Conservation (phyloP, 768 basidiomycete species). For the Cyclocybe aegerita region DNA sequence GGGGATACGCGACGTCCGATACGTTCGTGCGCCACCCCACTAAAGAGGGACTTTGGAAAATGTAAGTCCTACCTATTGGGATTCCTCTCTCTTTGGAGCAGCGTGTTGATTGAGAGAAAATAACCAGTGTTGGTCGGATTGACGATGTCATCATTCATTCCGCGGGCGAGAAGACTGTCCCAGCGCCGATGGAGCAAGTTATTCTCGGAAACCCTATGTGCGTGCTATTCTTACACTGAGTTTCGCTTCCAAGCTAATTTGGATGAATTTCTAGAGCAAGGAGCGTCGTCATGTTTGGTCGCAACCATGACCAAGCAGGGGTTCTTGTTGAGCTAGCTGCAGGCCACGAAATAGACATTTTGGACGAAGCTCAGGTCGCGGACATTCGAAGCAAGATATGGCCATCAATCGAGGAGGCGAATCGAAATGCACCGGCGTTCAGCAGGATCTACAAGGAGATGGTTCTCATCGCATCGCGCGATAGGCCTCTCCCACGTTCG, state of each 20-base stretch:
- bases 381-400: slow-evolving; percentile 33
- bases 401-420: slow-evolving; percentile 41
- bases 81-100: not conserved
- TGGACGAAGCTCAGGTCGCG: slow-evolving; percentile 23
- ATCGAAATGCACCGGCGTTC: slow-evolving; percentile 35
- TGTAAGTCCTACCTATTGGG: slow-evolving; percentile 25
- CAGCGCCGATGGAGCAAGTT: slow-evolving; percentile 29
- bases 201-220: not conserved
- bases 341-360: slow-evolving; percentile 25
- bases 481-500: slow-evolving; percentile 42
- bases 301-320: slow-evolving; percentile 28
- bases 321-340: slow-evolving; percentile 28
- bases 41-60: slow-evolving; percentile 38
- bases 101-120: too few relatives aligned
- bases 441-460: slow-evolving; percentile 52
- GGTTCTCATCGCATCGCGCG: slow-evolving; percentile 40
- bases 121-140: slow-evolving; percentile 36
- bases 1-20: slow-evolving; percentile 44
- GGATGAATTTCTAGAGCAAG: slow-evolving; percentile 19
- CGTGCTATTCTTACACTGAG: not conserved
- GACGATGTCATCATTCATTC: slow-evolving; percentile 36
- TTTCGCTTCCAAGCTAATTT: too few relatives aligned
- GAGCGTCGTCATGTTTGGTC: slow-evolving; percentile 40
- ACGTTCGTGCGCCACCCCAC: slow-evolving; percentile 43
- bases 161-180: slow-evolving; percentile 34